Base-by-base conservation (phyloP, 192 early-diverging fungal species). In the Backusella westeae region DNA sequence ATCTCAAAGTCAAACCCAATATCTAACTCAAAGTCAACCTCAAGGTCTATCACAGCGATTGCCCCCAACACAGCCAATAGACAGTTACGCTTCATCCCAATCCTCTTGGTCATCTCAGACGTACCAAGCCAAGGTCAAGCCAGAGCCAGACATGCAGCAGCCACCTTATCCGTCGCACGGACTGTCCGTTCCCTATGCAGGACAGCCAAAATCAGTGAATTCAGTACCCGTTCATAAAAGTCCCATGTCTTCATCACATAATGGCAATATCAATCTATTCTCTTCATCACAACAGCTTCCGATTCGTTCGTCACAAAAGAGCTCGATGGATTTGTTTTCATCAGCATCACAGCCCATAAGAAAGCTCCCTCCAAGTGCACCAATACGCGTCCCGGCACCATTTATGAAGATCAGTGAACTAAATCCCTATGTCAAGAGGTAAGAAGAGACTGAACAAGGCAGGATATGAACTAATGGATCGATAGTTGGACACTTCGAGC, bases 401-500 rank as follows among this genome's bases (percentile, higher is more conserved):
- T n/a, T 91, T 14, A 90, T 83, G 73, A 83, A 91, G 14, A 94
- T 96, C 80, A 90, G 82, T 53, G 87, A 85, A 67, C 82, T 97
- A 69, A 96, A 89, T 71, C 96, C 96, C 38, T 97, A 97, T 85
- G 92, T 93, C 78, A 94, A 91, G 84, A 94, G 89, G 88, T 93
- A 82, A n/a, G 32, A 21, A 0, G 21, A 21, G 32, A 32, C 32
- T 2, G 2, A 32, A 32, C 32, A n/a, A 14, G 15, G 19, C n/a
- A 6, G 8, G 6, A 23, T 23, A 75, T 56, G 3, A 3, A 39
- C 73, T 0, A 34, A 76, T 49, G 29, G 42, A 3, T 34, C 38
- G 2, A 14, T 72, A 94, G 91, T 69, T 98, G 96, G 96, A 96
- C 94, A 10, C 98, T 99, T 79, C 89, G 93, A 70, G 98, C 94